Conservation (phyloP, 768 basidiomycete genomes). For the Leccinum ochraceum region DNA sequence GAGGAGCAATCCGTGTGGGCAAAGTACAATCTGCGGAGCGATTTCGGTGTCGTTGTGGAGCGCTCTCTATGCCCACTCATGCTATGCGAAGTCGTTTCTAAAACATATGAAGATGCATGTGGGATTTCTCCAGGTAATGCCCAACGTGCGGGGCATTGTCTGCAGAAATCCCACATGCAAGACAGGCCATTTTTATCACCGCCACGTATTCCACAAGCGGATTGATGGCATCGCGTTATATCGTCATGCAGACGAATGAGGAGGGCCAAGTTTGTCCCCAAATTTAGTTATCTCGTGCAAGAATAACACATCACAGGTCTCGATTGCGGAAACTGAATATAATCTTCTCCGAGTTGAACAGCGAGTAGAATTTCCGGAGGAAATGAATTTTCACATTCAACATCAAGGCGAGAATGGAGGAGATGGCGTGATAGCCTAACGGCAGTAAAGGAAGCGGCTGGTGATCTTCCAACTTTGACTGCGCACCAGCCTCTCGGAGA, state of each 20-base stretch:
- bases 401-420: no score
- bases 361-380: neutral
- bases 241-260: neutral
- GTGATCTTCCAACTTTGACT: no score
- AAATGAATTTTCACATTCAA: no score
- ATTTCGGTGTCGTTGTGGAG: no score
- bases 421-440: no score
- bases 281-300: neutral
- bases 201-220: neutral
- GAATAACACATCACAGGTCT: neutral
- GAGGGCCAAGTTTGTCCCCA: neutral
- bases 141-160: neutral
- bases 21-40: no score
- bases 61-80: neutral
- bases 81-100: neutral
- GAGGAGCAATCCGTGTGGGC: neutral
- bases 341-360: neutral
- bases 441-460: no score
- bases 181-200: neutral
- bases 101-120: neutral
- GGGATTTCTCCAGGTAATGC: no score
- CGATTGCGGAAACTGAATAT: neutral
- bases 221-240: neutral
- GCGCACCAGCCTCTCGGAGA: no score
- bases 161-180: neutral